A percentile compares a stretch with the other conserved stretches of the same genome.
These are phyloP conservation scores for Fraxinus floribunda DNA, from an alignment of 305 asterid species.

Conservation along the genomic window DNA sequence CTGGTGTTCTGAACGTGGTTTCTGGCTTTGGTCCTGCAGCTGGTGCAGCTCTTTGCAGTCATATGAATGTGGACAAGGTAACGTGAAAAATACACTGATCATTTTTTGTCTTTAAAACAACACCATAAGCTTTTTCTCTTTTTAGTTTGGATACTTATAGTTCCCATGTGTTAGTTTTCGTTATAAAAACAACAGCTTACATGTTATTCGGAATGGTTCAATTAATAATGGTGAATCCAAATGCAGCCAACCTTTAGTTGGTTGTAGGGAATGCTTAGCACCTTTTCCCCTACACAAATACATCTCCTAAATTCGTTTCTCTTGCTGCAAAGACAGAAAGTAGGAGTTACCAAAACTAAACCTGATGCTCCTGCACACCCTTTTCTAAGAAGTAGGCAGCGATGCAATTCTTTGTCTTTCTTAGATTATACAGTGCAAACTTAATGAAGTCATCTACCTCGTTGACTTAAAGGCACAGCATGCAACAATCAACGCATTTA, in stretches of 20 bases:
- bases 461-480: neutral
- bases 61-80: conserved; percentile 99
- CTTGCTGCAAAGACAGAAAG: neutral
- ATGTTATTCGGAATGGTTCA: neutral
- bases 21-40: conserved; percentile 92
- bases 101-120: neutral
- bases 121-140: neutral
- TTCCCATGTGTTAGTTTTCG: neutral
- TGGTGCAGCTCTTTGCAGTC: conserved; percentile 91
- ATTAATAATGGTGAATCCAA: neutral
- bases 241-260: neutral
- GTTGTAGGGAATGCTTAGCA: neutral
- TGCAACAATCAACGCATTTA: neutral
- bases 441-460: neutral
- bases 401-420: neutral
- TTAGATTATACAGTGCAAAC: neutral
- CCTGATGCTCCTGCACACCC: neutral
- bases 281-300: neutral
- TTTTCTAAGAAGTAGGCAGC: neutral
- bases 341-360: neutral
- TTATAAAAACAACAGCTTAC: neutral
- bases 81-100: neutral
- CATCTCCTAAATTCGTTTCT: neutral
- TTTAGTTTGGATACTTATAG: neutral
- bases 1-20: conserved; percentile 79